Evolutionary conservation across 148 eudicot species (phyloP).

Genomic region (Camellia sinensis): DNA sequence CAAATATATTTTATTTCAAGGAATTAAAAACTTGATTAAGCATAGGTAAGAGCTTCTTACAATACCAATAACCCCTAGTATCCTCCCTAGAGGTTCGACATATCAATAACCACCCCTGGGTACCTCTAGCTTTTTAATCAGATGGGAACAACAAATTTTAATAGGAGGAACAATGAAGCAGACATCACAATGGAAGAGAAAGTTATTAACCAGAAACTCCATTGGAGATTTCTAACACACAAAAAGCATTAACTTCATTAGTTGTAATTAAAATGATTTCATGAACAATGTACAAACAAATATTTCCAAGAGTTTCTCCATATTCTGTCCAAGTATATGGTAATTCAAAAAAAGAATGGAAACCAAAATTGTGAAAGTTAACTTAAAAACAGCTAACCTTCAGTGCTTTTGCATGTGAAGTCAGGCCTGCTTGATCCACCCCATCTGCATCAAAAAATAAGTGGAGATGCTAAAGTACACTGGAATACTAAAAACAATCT

Average conservation of each 20-base stretch:
- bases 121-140: not conserved
- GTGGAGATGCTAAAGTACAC: not conserved
- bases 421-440: slow-evolving; percentile 99
- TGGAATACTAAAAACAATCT: too few species aligned
- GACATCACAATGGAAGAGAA: not conserved
- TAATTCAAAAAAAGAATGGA: not conserved
- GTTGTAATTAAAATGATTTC: not conserved
- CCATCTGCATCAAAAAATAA: slow-evolving; percentile 60
- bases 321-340: too few species aligned
- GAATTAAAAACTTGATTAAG: not conserved
- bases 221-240: too few species aligned
- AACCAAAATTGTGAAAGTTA: not conserved
- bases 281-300: too few species aligned
- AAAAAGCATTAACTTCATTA: not conserved
- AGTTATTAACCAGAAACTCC: not conserved
- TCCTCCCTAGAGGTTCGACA: not conserved
- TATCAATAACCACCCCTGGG: not conserved
- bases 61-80: not conserved
- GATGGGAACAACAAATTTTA: not conserved
- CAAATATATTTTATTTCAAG: not conserved
- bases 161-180: not conserved
- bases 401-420: slow-evolving; percentile 94
- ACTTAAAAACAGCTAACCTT: slow-evolving; percentile 51
- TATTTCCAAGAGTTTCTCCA: not conserved
- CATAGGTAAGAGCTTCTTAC: not conserved